A percentile compares a stretch with the other conserved stretches of the same genome.
Evolutionary conservation across 805 yeast species (phyloP).

Genomic region (Grigorovia transvaalensis): DNA sequence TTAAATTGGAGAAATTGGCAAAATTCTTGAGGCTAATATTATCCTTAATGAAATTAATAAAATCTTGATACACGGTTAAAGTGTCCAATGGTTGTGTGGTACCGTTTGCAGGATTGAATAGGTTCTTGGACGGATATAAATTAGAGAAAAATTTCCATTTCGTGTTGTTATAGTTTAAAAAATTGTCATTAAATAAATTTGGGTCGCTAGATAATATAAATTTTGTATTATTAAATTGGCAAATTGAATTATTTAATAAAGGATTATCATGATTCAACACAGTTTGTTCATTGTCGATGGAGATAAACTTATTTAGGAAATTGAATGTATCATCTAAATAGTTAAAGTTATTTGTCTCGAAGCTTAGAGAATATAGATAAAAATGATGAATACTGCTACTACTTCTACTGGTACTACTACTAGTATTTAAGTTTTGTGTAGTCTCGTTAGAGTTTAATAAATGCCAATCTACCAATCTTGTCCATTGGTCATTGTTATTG

Average conservation of each 20-base stretch:
- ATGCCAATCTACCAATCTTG: conserved; percentile 14
- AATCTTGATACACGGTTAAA: background rate
- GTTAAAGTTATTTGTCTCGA: conserved; percentile 11
- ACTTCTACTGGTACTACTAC: no score
- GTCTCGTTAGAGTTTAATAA: conserved; percentile 14
- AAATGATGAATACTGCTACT: conserved; percentile 19
- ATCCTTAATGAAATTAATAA: conserved; percentile 1
- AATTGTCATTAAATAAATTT: conserved; percentile 11
- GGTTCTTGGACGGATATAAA: background rate
- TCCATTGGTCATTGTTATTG: conserved; percentile 20
- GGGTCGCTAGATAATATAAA: conserved; percentile 19
- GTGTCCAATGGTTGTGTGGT: conserved; percentile 17
- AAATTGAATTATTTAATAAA: conserved; percentile 23
- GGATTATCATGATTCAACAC: conserved; percentile 7
- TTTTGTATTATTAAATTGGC: conserved; percentile 14
- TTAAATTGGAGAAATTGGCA: conserved; percentile 20
- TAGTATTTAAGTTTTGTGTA: conserved; percentile 2
- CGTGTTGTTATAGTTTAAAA: conserved; percentile 33
- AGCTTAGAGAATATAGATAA: conserved; percentile 22
- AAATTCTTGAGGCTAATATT: background rate
- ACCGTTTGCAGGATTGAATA: conserved; percentile 7
- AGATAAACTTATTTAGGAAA: background rate
- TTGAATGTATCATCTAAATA: background rate
- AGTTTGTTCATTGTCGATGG: background rate
- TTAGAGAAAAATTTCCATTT: conserved; percentile 40